These are phyloP conservation scores for Phellinidium pouzarii DNA, from an alignment of 1,284 basidiomycete species.

Conservation along the genomic window DNA sequence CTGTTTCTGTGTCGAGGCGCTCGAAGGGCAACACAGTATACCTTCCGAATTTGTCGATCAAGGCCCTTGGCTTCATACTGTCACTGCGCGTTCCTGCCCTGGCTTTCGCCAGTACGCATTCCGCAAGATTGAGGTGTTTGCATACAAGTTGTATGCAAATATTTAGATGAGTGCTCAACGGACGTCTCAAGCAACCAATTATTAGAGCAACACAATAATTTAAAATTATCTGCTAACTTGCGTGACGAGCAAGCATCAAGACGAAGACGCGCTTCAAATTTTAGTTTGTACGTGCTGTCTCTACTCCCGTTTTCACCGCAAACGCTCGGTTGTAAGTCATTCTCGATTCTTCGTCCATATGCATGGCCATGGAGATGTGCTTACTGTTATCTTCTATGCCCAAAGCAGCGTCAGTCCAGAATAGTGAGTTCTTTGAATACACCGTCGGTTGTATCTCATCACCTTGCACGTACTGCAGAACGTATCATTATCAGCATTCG, in stretches of 20 bases:
- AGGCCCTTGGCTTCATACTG: not conserved
- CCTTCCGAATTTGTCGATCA: not conserved
- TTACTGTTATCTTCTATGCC: not conserved
- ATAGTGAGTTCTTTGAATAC: not conserved
- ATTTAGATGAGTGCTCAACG: not conserved
- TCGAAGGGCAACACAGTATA: not conserved
- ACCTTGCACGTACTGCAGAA: not conserved
- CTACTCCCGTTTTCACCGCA: not conserved
- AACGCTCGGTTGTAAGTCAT: not conserved
- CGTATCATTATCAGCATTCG: not conserved
- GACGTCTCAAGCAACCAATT: not conserved
- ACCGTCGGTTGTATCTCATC: not conserved
- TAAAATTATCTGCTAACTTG: not conserved
- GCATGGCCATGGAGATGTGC: not conserved
- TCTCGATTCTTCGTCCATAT: not conserved
- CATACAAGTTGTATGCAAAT: not conserved
- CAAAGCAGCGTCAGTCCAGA: not conserved
- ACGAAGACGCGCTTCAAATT: not conserved
- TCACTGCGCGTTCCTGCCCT: not conserved
- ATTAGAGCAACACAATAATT: not conserved
- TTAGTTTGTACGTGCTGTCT: not conserved
- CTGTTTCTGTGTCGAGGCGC: not conserved
- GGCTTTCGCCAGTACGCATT: not conserved
- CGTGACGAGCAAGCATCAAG: not conserved
- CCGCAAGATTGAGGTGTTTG: not conserved